Evolutionary conservation across 139 green algal genomes (phyloP), one percentile per base, ranked within the genome.

Genomic region (Dunaliella primolecta): DNA sequence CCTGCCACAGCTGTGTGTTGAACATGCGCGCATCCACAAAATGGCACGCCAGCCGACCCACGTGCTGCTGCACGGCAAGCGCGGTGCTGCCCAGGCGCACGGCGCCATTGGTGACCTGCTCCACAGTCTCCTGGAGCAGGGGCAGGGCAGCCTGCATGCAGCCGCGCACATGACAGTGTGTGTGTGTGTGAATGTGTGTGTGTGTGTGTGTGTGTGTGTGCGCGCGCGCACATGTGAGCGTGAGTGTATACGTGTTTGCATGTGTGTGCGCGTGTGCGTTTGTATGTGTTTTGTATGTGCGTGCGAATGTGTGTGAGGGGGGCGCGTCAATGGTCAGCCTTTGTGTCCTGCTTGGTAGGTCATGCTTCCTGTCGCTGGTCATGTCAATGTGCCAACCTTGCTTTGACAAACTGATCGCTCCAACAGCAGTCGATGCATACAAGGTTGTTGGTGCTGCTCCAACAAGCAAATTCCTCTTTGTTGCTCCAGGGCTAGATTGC

Each of bases 1-100:
- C 80, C 34, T 78, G 11, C 80, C 80, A 84, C 31, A 27, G 55
- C 31, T 31, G 55, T 33, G 36, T 23, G 80, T 84, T 84, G 80
- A 84, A 84, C 29, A 77, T 55, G 32, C 80, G 36, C 3, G 31
- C 30, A 3, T 3, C 7, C 3, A 78, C 80, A 46, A 84, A 33
- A 21, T 36, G 27, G 30, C 25, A 31, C 1, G 56, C 30, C 55
- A 84, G 80, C 30, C 15, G 24, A 29, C n/a, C 80, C 15, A 82
- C 78, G 78, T 64, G 46, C 46, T 64, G 46, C 46, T 64, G 46
- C 46, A 64, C 46, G 15, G 46, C 46, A 7, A 64, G 46, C 7
- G 46, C 46, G 46, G 29, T 33, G 36, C n/a, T 80, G 75, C 75
- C 75, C 75, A 37, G 32, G 75, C 75, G 75, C 15, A 20, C 20